A percentile compares a stretch with the other conserved stretches of the same genome.
These are phyloP conservation scores for Leccinum broughii DNA, from an alignment of 768 basidiomycete genomes.

Conservation along the genomic window DNA sequence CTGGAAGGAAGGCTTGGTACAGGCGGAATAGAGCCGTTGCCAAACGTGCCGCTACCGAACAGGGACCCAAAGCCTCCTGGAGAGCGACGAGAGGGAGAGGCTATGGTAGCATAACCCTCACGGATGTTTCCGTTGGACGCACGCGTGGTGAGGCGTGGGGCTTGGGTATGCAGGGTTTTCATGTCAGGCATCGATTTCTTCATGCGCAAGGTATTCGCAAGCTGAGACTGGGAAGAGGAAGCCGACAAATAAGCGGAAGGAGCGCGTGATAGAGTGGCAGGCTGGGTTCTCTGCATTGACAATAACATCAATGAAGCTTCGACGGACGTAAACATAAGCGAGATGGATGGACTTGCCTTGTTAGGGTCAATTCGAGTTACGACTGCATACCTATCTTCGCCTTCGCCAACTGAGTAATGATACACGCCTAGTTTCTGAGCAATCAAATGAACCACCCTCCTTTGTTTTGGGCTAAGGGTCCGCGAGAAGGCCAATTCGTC, in stretches of 20 bases:
- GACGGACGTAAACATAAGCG: constrained; percentile 20
- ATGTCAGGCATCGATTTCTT: constrained; percentile 99
- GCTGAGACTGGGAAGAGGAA: constrained; percentile 43
- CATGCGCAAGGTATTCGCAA: constrained; percentile 63
- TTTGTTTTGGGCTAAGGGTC: constrained; percentile 78
- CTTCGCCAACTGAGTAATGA: constrained; percentile 91
- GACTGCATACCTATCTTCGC: constrained; percentile 90
- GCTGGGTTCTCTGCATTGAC: constrained; percentile 43
- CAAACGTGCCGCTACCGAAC: constrained; percentile 50
- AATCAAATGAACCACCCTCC: constrained; percentile 91
- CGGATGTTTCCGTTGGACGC: constrained; percentile 89
- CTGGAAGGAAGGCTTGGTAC: constrained; percentile 75
- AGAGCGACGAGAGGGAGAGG: constrained; percentile 76
- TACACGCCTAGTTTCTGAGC: constrained; percentile 96
- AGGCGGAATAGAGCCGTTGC: constrained; percentile 54
- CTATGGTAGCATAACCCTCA: constrained; percentile 82
- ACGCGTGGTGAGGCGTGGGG: constrained; percentile 76
- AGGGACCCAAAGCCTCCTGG: constrained; percentile 71
- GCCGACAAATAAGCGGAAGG: constrained; percentile 79
- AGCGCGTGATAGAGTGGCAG: constrained; percentile 68
- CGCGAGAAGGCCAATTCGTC: constrained; percentile 98
- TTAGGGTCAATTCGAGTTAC: constrained; percentile 89
- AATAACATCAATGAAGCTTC: constrained; percentile 17
- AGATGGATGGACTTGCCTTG: constrained; percentile 52
- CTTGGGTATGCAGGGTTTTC: constrained; percentile 79